phyloP scores from a whole-genome alignment of 129 eudicot genomes.

The Silybum marianum region DNA sequence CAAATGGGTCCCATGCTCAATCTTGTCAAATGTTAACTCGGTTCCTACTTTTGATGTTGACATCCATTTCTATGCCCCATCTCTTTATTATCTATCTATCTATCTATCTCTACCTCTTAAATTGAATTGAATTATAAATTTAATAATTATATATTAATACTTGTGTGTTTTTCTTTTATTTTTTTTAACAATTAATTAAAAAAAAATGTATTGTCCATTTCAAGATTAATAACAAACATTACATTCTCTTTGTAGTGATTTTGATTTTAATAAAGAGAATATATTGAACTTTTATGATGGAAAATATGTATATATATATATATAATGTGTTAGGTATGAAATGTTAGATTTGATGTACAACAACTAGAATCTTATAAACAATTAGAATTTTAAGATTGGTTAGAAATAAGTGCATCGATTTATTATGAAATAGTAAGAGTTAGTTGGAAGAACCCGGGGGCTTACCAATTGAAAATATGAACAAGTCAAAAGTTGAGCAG shows the following conservation, averaged over 20 bases:
- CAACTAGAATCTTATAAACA: too few species aligned
- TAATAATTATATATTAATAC: neutral
- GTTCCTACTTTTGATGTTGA: conserved; percentile 39
- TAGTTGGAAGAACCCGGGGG: neutral
- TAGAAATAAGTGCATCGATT: too few species aligned
- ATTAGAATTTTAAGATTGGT: too few species aligned
- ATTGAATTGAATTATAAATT: neutral
- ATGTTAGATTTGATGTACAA: neutral
- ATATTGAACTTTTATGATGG: neutral
- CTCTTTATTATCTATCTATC: neutral
- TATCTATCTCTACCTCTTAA: neutral
- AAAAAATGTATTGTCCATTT: neutral
- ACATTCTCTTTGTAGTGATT: neutral
- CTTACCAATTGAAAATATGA: neutral
- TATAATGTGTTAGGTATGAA: too few species aligned
- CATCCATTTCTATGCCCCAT: conserved; percentile 19
- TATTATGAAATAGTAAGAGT: neutral
- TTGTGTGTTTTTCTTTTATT: neutral
- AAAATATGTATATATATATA: neutral
- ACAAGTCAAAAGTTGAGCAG: neutral
- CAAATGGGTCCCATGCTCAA: conserved; percentile 31
- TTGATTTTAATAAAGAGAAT: neutral
- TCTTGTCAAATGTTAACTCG: conserved; percentile 47
- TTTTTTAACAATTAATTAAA: neutral
- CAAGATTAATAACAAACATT: conserved; percentile 1